Conservation (phyloP, 805 yeast genomes). For the Saccharomycopsis javanensis region DNA sequence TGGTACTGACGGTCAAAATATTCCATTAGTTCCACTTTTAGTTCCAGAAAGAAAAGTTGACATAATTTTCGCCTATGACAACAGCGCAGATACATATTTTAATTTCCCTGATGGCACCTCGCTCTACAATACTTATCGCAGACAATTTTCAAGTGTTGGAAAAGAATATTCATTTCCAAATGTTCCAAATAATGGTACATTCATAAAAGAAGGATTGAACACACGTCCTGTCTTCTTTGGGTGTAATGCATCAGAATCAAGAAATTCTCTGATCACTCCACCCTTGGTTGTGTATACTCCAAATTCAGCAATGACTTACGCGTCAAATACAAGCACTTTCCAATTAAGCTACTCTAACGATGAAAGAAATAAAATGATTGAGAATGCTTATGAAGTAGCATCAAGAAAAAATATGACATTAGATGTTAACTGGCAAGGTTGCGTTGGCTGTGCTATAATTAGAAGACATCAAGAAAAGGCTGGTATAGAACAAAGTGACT, state of each 20-base stretch:
- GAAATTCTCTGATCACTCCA: slow-evolving; percentile 44
- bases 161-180: slow-evolving; percentile 63
- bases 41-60: slow-evolving; percentile 36
- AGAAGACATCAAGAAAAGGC: slow-evolving; percentile 68
- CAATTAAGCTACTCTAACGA: slow-evolving; percentile 49
- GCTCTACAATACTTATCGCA: slow-evolving; percentile 30
- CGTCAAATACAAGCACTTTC: slow-evolving; percentile 63
- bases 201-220: slow-evolving; percentile 50
- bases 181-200: slow-evolving; percentile 51
- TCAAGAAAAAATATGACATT: slow-evolving; percentile 57
- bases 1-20: slow-evolving; percentile 39
- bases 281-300: slow-evolving; percentile 72
- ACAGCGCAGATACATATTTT: slow-evolving; percentile 35
- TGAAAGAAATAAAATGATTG: slow-evolving; percentile 49
- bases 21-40: slow-evolving; percentile 36
- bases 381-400: slow-evolving; percentile 67
- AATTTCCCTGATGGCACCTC: slow-evolving; percentile 39
- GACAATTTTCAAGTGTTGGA: slow-evolving; percentile 38
- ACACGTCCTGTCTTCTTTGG: slow-evolving; percentile 75
- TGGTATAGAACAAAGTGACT: slow-evolving; percentile 46
- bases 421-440: slow-evolving; percentile 58
- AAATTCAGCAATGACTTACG: slow-evolving; percentile 53
- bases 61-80: slow-evolving; percentile 38
- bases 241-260: slow-evolving; percentile 57
- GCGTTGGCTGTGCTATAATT: slow-evolving; percentile 76